Evolutionary conservation across 169 alveolate genomes (phyloP), one percentile per base, ranked within the genome.

Genomic region (Plasmodium vinckei): DNA sequence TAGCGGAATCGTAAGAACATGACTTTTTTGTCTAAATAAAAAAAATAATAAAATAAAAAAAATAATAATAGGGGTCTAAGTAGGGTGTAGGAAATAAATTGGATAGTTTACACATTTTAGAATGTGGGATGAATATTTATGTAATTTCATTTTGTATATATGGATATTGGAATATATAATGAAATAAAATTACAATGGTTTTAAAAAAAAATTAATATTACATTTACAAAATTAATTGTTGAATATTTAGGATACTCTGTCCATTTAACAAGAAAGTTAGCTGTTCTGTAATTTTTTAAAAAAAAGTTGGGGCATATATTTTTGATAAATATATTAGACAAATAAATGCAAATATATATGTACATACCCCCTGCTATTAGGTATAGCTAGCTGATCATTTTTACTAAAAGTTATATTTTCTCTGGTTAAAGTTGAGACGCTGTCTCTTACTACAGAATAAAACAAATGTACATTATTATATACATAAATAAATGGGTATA

Each of bases 301-400:
- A 9, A 23, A 23, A 69, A 17, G 47, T 27, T 15, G 59, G 0
- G 46, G 0, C 2, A 44, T 46, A 1, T 51, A 51, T 15, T 13
- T 51, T 51, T 51, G 19, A 51, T 51, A 15, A 12, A 51, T 3
- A 13, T 21, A 57, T 57, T 15, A 23, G 19, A 57, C n/a, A 57
- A 15, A 27, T 23, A 39, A 5, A 65, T 54, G 9, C 15, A 39
- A 25, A 27, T 69, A n/a, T 19, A 9, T 15, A 65, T 5, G n/a
- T 59, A n/a, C 42, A 19, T 79, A 79, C 89, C 89, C 89, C 49
- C 89, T 79, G 44, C 89, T 79, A 79, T 79, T 79, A 13, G 89
- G 89, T 65, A 79, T 79, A 17, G 53, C 72, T 23, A 79, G 51
- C 15, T 25, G 17, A 21, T 79, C 89, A 2, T 59, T 79, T 42